Evolutionary conservation across 2,329 filamentous ascomycete species (phyloP).

Genomic region (Fusarium coffeatum): DNA sequence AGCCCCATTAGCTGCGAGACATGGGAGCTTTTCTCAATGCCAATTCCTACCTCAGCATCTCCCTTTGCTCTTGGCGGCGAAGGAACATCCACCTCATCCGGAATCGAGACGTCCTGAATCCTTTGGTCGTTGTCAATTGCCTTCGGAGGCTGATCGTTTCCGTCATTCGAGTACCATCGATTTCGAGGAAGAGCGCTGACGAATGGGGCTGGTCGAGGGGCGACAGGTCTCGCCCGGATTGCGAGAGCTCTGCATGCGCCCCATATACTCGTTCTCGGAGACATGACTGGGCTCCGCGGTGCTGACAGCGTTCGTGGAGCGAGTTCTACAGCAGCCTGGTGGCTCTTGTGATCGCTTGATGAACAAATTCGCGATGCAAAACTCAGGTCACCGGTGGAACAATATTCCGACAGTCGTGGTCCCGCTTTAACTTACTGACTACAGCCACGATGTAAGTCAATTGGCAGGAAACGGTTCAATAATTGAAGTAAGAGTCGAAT

Average conservation of each 20-base stretch:
- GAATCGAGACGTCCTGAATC: conserved; percentile 13
- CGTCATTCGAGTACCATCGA: conserved; percentile 51
- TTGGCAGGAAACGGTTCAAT: background rate
- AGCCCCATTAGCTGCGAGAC: conserved; percentile 31
- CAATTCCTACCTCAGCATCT: conserved; percentile 43
- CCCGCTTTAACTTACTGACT: conserved; percentile 33
- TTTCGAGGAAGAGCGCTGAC: conserved; percentile 36
- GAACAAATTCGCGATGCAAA: conserved; percentile 44
- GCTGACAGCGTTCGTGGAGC: conserved; percentile 45
- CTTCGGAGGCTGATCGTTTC: conserved; percentile 43
- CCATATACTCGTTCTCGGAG: conserved; percentile 51
- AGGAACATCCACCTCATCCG: conserved; percentile 1
- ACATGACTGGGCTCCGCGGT: conserved; percentile 50
- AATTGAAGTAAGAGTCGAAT: background rate
- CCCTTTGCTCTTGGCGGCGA: conserved; percentile 13
- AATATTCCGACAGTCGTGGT: conserved; percentile 30
- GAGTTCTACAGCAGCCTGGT: conserved; percentile 39
- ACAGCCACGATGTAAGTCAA: background rate
- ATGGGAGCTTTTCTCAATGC: conserved; percentile 10
- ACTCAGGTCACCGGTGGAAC: conserved; percentile 41
- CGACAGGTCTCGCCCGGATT: conserved; percentile 46
- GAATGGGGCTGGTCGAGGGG: conserved; percentile 42
- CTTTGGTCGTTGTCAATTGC: conserved; percentile 36
- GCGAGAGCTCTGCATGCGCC: conserved; percentile 52
- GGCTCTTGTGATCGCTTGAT: conserved; percentile 40